Base-by-base conservation (phyloP, 305 asterid genomes). In the Fraxinus paxiana region DNA sequence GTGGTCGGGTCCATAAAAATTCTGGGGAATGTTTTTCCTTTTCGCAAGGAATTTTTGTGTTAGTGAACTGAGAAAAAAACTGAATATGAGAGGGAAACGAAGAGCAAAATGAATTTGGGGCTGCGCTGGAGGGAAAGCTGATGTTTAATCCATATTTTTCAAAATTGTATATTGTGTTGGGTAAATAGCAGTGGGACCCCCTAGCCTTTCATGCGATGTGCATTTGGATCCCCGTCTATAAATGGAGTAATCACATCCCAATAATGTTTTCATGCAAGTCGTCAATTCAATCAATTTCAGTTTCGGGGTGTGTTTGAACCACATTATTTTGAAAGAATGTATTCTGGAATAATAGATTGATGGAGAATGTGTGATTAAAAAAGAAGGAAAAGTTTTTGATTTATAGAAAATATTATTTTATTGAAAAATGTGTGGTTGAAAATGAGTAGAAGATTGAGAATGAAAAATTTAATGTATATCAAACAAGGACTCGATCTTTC, bases 1-100 rank as follows among this genome's bases (percentile, higher is more conserved):
- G 73, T 80, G 61, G 76, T 34, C 46, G 28, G 76, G 38, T 71
- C 76, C 76, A 71, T 71, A 17, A 34, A 12, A 71, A 34, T n/a
- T 33, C n/a, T 65, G 15, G 13, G 43, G 24, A n/a, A 15, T 3
- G 15, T 71, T 70, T 71, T 33, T 33, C 48, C 48, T 71, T 33
- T 70, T 71, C 26, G 76, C 28, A 71, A 34, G 76, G 48, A 71
- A 33, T 71, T 71, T 33, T 70, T 33, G 17, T 17, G 9, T 6
- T 33, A 5, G 73, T 61, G 48, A 71, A 71, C 43, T 71, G 48
- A n/a, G 24, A 12, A 31, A 33, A 15, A 71, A 30, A 10, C 7
- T 71, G 48, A n/a, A 71, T n/a, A 33, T 33, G 46, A 71, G 76
- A 33, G 76, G 76, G 76, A 71, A 71, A 15, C 28, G 33, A 17